Evolutionary conservation across 345 rosid genomes (phyloP).

Genomic region (Rhizophora mangle): DNA sequence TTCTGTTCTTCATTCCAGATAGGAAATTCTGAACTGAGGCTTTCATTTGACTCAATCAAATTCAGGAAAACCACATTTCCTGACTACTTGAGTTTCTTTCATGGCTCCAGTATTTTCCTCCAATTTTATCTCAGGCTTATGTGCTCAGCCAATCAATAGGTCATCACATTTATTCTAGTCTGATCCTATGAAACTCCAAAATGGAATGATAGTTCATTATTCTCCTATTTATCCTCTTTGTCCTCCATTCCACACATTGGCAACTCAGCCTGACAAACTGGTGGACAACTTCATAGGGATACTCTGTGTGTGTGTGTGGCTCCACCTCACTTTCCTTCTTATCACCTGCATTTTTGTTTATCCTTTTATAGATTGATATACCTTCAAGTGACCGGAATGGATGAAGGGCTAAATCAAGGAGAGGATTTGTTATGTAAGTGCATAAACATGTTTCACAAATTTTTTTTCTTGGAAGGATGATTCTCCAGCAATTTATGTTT

Average conservation of each 20-base stretch:
- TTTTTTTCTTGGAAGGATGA: not conserved
- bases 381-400: constrained; percentile 94
- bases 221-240: no score
- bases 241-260: no score
- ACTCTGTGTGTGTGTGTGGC: not conserved
- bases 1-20: not conserved
- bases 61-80: no score
- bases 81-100: no score
- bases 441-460: not conserved
- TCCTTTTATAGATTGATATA: constrained; percentile 62
- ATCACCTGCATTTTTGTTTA: constrained; percentile 11
- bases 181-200: no score
- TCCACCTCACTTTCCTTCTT: not conserved
- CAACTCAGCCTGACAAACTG: no score
- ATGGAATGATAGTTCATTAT: no score
- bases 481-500: not conserved
- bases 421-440: constrained; percentile 75
- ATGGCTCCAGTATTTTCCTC: not conserved
- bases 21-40: not conserved
- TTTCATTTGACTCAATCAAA: not conserved
- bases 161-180: no score
- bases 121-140: constrained; percentile 2
- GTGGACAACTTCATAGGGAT: no score
- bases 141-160: no score
- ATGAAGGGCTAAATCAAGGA: constrained; percentile 85